These are phyloP conservation scores for Penicillium odoratum DNA, from an alignment of 495 filamentous ascomycete genomes.

Conservation along the genomic window DNA sequence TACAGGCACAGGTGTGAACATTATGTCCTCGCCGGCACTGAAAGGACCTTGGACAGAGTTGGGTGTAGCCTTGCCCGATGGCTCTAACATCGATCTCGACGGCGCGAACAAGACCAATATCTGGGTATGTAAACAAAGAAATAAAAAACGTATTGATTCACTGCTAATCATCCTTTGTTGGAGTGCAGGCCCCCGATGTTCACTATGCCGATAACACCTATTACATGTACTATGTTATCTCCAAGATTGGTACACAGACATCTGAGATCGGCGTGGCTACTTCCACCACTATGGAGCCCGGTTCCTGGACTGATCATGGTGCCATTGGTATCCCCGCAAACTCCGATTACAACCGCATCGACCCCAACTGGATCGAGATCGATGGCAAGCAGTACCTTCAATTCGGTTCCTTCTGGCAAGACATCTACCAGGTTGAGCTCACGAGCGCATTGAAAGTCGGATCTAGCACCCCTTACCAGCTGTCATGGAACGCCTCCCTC, in stretches of 20 bases:
- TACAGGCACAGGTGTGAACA: slow-evolving; percentile 60
- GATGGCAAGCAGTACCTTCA: slow-evolving; percentile 53
- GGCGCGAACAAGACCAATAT: slow-evolving; percentile 53
- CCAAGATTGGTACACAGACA: slow-evolving; percentile 61
- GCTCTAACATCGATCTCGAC: slow-evolving; percentile 54
- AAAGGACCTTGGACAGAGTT: slow-evolving; percentile 64
- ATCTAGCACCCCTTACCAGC: slow-evolving; percentile 39
- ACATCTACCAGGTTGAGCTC: slow-evolving; percentile 63
- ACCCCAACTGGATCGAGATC: slow-evolving; percentile 58
- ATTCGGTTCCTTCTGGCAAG: slow-evolving; percentile 71
- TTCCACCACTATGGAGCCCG: slow-evolving; percentile 58
- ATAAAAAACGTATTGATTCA: background rate
- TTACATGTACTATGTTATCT: slow-evolving; percentile 73
- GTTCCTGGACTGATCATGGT: slow-evolving; percentile 58
- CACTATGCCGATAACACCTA: slow-evolving; percentile 54
- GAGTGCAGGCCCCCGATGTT: slow-evolving; percentile 65
- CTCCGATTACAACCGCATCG: slow-evolving; percentile 67
- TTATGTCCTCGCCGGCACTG: slow-evolving; percentile 56
- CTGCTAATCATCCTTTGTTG: background rate
- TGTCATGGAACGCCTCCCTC: slow-evolving; percentile 56
- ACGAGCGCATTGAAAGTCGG: slow-evolving; percentile 40
- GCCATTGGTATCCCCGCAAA: slow-evolving; percentile 52
- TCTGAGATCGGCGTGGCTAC: slow-evolving; percentile 69
- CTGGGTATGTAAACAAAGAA: slow-evolving; percentile 49
- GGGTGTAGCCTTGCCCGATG: slow-evolving; percentile 57